Evolutionary conservation across 1,139 yeast genomes (phyloP).

Genomic region (Yamadazyma friedrichii): DNA sequence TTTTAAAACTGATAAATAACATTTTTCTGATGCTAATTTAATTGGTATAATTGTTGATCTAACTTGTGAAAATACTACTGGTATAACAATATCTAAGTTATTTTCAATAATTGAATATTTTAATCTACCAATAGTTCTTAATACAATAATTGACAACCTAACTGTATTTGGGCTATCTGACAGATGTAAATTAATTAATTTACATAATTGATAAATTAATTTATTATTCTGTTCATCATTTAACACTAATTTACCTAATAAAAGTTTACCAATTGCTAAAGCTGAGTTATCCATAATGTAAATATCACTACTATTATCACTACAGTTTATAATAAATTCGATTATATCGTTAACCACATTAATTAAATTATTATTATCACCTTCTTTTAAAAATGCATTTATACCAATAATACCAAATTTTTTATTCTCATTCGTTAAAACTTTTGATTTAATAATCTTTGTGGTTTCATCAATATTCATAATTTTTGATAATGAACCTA

Average conservation of each 20-base stretch:
- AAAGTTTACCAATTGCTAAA: constrained; percentile 79
- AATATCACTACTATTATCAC: constrained; percentile 45
- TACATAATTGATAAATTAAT: constrained; percentile 51
- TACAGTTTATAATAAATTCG: constrained; percentile 46
- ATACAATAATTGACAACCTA: constrained; percentile 72
- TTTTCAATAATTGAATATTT: constrained; percentile 53
- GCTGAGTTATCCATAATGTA: constrained; percentile 77
- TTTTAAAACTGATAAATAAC: constrained; percentile 70
- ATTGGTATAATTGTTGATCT: constrained; percentile 87
- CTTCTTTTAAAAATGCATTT: constrained; percentile 79
- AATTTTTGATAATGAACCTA: constrained; percentile 74
- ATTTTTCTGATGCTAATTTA: constrained; percentile 92
- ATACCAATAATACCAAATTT: constrained; percentile 70
- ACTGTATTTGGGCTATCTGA: constrained; percentile 76
- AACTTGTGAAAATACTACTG: constrained; percentile 77
- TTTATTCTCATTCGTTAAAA: constrained; percentile 43
- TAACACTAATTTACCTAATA: constrained; percentile 38
- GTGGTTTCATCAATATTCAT: constrained; percentile 65
- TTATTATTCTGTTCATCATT: constrained; percentile 27
- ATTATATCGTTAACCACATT: constrained; percentile 49
- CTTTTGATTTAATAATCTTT: constrained; percentile 57
- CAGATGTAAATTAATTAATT: constrained; percentile 48
- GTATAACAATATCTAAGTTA: constrained; percentile 57
- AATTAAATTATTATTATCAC: constrained; percentile 53
- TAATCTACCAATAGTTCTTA: constrained; percentile 71